Base-by-base conservation (phyloP, 1,284 basidiomycete species). In the Fomitopsis schrenkii region DNA sequence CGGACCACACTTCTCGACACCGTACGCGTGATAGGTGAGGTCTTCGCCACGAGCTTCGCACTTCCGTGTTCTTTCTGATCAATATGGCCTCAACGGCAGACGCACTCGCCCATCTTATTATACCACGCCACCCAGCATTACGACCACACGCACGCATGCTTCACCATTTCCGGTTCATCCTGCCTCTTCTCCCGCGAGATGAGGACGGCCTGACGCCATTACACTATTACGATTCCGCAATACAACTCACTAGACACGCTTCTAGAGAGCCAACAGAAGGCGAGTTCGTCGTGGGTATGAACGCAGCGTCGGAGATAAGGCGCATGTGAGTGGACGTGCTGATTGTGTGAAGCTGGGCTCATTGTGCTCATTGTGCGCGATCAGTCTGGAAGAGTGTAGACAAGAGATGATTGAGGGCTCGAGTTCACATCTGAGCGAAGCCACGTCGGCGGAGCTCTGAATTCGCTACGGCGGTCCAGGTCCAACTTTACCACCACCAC, bases 191-290 rank as follows among this genome's bases (percentile, higher is more conserved):
- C 22, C 77, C 81, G 19, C 76, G 76, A 62, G 84, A 89, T 63
- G 82, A 84, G 33, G 80, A 85, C 56, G 86, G 85, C 12, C 72
- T 89, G 46, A 83, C 88, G 12, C 77, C 83, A 0, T 71, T 92
- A 55, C 85, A 91, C 75, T 85, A 88, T 64, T 94, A 92, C 68
- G 88, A 90, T 64, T 83, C 86, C 52, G 86, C 87, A 1, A 82
- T 95, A 48, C 90, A 94, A 68, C 78, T 90, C n/a, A 91, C 86
- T 26, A 80, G 88, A 36, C 86, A 87, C 64, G 82, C 83, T 0
- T 77, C 79, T 2, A 74, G 77, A 54, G 90, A 92, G 67, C 85
- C 89, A 35, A 83, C 80, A 0, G 88, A 92, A 71, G 78, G 76
- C 53, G 92, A 94, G 72, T 94, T 88, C 66, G 77, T 81, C 58